These are phyloP conservation scores for Eutrema salsugineum DNA, from an alignment of 441 rosid genomes.

Conservation along the genomic window DNA sequence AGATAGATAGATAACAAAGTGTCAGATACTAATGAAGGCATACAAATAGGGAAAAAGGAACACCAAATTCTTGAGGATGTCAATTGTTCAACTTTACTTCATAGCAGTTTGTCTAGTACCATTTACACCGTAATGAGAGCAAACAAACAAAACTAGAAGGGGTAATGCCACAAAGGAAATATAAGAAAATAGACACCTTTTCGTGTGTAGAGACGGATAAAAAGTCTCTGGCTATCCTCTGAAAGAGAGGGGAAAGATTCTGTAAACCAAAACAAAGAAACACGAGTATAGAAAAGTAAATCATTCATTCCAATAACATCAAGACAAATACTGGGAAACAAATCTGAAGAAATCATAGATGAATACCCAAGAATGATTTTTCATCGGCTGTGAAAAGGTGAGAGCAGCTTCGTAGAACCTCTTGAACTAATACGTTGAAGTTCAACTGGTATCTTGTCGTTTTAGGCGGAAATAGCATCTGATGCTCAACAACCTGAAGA, in stretches of 20 bases:
- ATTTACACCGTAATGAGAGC: background rate
- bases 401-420: slow-evolving; percentile 55
- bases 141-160: slow-evolving; percentile 8
- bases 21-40: background rate
- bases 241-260: slow-evolving; percentile 66
- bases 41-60: background rate
- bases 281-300: background rate
- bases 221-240: slow-evolving; percentile 79
- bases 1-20: background rate
- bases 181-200: slow-evolving; percentile 54
- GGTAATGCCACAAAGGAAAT: background rate
- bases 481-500: slow-evolving; percentile 51
- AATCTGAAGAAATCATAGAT: slow-evolving; percentile 3
- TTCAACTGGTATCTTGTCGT: slow-evolving; percentile 63
- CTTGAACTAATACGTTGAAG: slow-evolving; percentile 60
- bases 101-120: background rate
- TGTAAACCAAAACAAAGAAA: slow-evolving; percentile 39
- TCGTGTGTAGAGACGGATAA: slow-evolving; percentile 77
- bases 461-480: slow-evolving; percentile 42
- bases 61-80: background rate
- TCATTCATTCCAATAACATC: slow-evolving; percentile 6
- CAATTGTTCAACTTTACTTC: background rate
- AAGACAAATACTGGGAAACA: background rate
- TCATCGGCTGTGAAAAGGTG: slow-evolving; percentile 67
- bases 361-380: slow-evolving; percentile 57